Conservation (phyloP, 495 filamentous ascomycete genomes). For the Echria macrotheca region DNA sequence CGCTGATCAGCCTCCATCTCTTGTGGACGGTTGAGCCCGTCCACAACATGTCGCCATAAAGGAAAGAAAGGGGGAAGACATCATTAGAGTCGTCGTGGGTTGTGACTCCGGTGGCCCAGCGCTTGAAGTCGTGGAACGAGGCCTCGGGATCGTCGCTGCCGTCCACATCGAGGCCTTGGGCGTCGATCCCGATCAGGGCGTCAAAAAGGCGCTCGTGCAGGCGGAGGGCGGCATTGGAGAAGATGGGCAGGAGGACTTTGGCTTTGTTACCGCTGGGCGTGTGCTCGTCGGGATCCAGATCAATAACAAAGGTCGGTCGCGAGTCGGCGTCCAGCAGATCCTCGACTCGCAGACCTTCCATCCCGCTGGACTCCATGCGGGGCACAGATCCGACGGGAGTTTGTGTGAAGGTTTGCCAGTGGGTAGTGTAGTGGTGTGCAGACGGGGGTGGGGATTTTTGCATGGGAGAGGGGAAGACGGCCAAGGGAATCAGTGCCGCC, state of each 20-base stretch:
- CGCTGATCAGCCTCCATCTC: conserved; percentile 53
- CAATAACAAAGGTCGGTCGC: conserved; percentile 58
- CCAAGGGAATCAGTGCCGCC: too few species aligned
- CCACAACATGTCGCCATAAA: conserved; percentile 52
- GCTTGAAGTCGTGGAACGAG: conserved; percentile 44
- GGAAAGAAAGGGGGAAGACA: conserved; percentile 47
- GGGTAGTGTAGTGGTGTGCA: too few species aligned
- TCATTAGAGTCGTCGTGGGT: conserved; percentile 42
- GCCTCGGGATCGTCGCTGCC: conserved; percentile 5
- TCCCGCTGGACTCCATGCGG: conserved; percentile 4
- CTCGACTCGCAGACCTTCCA: conserved; percentile 29
- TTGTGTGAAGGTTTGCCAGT: too few species aligned
- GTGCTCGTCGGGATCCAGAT: conserved; percentile 45
- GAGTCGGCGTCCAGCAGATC: conserved; percentile 60
- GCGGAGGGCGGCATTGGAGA: conserved; percentile 46
- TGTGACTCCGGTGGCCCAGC: conserved; percentile 47
- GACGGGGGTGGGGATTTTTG: too few species aligned
- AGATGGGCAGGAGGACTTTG: conserved; percentile 39
- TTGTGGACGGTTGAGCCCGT: conserved; percentile 54
- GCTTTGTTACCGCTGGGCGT: conserved; percentile 24
- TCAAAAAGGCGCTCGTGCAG: conserved; percentile 37
- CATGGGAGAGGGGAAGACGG: too few species aligned
- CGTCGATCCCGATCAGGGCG: conserved; percentile 34
- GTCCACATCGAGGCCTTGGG: conserved; percentile 9
- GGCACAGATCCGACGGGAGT: too few species aligned